Evolutionary conservation across 2,329 filamentous ascomycete species (phyloP).

Genomic region (Aspergillus ochraceus): DNA sequence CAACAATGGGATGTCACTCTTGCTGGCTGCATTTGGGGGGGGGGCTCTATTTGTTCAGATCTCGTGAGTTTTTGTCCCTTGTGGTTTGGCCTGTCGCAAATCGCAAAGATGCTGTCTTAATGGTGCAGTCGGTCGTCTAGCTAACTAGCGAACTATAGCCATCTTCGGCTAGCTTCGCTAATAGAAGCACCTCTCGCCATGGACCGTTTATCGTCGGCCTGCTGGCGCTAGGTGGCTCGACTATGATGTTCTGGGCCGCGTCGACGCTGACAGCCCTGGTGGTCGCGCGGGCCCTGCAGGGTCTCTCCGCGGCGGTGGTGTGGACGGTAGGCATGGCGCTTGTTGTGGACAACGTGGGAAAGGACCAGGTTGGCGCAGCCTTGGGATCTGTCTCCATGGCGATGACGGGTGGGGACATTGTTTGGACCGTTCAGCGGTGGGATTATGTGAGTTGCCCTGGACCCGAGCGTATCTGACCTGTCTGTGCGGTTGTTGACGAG

Average conservation of each 20-base stretch:
- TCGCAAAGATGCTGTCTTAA: neutral
- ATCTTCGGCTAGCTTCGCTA: slow-evolving; percentile 47
- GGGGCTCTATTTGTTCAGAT: slow-evolving; percentile 59
- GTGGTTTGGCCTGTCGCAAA: neutral
- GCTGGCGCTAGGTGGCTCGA: slow-evolving; percentile 52
- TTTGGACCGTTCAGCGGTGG: slow-evolving; percentile 61
- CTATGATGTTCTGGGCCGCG: slow-evolving; percentile 56
- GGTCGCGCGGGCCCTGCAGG: slow-evolving; percentile 57
- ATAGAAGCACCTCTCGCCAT: slow-evolving; percentile 53
- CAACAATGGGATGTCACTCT: slow-evolving; percentile 70
- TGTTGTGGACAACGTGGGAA: slow-evolving; percentile 59
- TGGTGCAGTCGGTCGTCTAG: neutral
- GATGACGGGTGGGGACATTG: slow-evolving; percentile 58
- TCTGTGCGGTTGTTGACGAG: neutral
- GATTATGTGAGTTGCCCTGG: slow-evolving; percentile 47
- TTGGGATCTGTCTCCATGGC: slow-evolving; percentile 55
- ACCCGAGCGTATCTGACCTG: neutral
- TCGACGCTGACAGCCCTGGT: slow-evolving; percentile 48
- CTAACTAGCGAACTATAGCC: slow-evolving; percentile 16
- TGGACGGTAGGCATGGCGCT: slow-evolving; percentile 63
- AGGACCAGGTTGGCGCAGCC: slow-evolving; percentile 58
- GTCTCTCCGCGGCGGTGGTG: slow-evolving; percentile 58
- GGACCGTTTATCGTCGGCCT: slow-evolving; percentile 60
- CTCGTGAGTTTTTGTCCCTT: slow-evolving; percentile 25
- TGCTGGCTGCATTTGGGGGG: slow-evolving; percentile 71